Base-by-base conservation (phyloP, 139 green algal species). In the Closterium sp. region DNA sequence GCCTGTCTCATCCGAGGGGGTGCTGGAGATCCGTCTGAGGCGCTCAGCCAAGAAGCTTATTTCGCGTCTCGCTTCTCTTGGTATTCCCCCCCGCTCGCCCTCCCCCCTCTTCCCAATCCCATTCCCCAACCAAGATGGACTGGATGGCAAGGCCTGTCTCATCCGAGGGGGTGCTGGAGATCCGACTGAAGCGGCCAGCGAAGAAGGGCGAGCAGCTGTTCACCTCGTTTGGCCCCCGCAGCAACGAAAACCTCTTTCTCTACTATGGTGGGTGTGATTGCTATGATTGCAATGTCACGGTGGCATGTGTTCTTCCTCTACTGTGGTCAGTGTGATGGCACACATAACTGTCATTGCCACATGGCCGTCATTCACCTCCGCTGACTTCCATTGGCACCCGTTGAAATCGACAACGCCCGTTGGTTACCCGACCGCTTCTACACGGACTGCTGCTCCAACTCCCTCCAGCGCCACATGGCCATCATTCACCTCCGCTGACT, bases 171-270 rank as follows among this genome's bases (percentile, higher is more conserved):
- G 4, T 84, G 86, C 7, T 90, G 28, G 87, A 84, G 87, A 90
- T 90, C 7, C 12, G n/a, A 5, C 28, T 34, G 6, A 89, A 89
- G 34, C n/a, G 34, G 33, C 7, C 28, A 7, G 33, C 33, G 12
- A 90, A 81, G 66, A 30, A 35, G 25, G 87, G 87, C 6, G 35
- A 90, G 1, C 33, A 90, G 19, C 25, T 90, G 4, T 34, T 84
- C 28, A 81, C 34, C 5, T 90, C 34, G 5, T 90, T 90, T 81
- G 87, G 87, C 23, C 33, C 87, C 3, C 87, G 87, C 28, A 33
- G 33, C 87, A 90, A 90, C 36, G 87, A 90, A 8, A 90, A 90
- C 87, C 87, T 90, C 2, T 90, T 90, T 81, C 87, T 90, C 30
- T 90, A 90, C 36, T 90, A 90, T 33, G 87, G 87, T 90, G 36